Evolutionary conservation across 176 grass and related monocot genomes (phyloP), one percentile per base, ranked within the genome.

Genomic region (Paspalum vaginatum): DNA sequence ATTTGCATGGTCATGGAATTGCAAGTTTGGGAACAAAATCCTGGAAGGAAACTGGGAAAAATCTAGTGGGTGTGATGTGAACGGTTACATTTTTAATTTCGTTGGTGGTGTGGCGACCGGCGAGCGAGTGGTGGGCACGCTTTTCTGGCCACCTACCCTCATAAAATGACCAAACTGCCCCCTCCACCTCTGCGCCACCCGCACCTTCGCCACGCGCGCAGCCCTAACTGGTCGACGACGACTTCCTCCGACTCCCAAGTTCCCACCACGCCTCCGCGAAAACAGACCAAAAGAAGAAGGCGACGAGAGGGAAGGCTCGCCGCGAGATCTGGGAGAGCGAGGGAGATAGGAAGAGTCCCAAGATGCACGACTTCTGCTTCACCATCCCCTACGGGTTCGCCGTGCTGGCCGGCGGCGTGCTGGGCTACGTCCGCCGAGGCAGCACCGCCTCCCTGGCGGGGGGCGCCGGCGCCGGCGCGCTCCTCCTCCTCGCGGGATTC

Each of bases 321-420:
- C 14, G 53, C 24, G 76, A 80, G 87, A 89, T 88, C 87, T 84
- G 70, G 14, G 37, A n/a, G n/a, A n/a, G n/a, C n/a, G n/a, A n/a
- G n/a, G n/a, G n/a, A 18, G 56, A 26, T 5, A 14, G 25, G 3
- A 10, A 2, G 57, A 20, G 3, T 47, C 11, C 11, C 57, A 39
- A 85, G 77, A 98, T 98, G 96, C 96, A 98, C 86, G 96, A 98
- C 85, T 98, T 98, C 88, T 98, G 96, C 90, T 95, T 98, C 81
- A 98, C 96, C 61, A 95, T 98, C 38, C 96, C 96, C 8, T 98
- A 91, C 79, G 96, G 96, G 8, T 77, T 91, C 62, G 83, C 88
- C 0, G 88, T 98, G 61, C 65, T 93, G 63, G 88, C 74, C 15
- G 96, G 92, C 65, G 96, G 96, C 49, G 18, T 91, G 49, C 61